Evolutionary conservation across 179 eudicot species (phyloP), one percentile per base, ranked within the genome.

Genomic region (Corrigiola litoralis): DNA sequence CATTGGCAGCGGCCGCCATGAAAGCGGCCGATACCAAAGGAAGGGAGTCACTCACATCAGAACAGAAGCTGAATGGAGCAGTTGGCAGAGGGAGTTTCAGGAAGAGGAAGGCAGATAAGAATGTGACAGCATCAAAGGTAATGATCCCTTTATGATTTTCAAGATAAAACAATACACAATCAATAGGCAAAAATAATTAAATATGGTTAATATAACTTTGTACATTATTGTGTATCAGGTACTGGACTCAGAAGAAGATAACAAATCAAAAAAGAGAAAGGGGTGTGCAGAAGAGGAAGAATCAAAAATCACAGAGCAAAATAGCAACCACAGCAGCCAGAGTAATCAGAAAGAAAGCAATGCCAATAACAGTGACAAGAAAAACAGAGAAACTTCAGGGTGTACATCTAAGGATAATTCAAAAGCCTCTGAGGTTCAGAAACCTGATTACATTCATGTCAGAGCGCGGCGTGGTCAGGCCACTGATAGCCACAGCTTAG

Each of bases 381-480:
- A 75, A 65, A 75, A 59, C 58, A 74, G 44, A 68, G 84, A 77
- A 70, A 72, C 63, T 57, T 80, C 82, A 28, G 72, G 77, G 8
- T 81, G 79, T 36, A 73, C 79, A 54, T 83, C 91, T 0, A 87
- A 83, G 71, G 85, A 83, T 41, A 81, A 81, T 41, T 81, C 91
- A 8, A 83, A 83, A 77, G 71, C 75, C 18, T 69, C 88, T 0
- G 91, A 89, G 58, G 76, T 66, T 44, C 80, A 81, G 52, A 86
- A 92, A 68, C 78, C 74, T 12, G 98, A 92, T 73, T 92, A 90
- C 71, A 87, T 92, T 63, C 98, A 92, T 59, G 98, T 92, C 34
- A 79, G 98, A 25, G 98, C 97, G 33, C 92, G 97, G 34, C 95
- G 95, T 28, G 98, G 98, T 58, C 98, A 92, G 69, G 99, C 99